A percentile compares a stretch with the other conserved stretches of the same genome.
phyloP scores from a whole-genome alignment of 2,329 filamentous ascomycete genomes.

The Elsinoe arachidis region DNA sequence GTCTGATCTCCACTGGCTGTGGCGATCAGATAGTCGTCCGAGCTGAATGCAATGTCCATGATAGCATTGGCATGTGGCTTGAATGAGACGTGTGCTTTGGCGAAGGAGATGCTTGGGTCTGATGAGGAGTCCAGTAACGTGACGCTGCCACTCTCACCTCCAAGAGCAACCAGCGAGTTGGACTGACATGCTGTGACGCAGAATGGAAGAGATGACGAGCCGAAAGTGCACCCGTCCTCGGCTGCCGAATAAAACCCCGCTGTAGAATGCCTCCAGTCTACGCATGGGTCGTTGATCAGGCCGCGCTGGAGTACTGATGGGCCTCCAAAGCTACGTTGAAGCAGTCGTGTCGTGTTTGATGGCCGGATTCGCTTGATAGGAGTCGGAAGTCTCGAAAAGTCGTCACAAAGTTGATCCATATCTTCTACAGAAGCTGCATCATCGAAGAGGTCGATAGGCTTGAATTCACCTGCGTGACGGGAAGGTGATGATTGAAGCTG shows the following conservation, averaged over 20 bases:
- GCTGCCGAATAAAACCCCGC: conserved; percentile 51
- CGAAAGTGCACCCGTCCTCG: conserved; percentile 44
- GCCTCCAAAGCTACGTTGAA: conserved; percentile 41
- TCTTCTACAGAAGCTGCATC: conserved; percentile 6
- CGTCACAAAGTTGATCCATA: conserved; percentile 31
- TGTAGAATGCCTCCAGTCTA: conserved; percentile 51
- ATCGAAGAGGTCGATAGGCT: conserved; percentile 10
- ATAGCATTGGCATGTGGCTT: conserved; percentile 61
- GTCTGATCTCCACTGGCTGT: conserved; percentile 68
- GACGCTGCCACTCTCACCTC: conserved; percentile 60
- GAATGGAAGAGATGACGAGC: conserved; percentile 51
- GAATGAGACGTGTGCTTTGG: conserved; percentile 50
- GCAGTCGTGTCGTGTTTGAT: conserved; percentile 29
- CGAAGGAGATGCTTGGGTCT: conserved; percentile 44
- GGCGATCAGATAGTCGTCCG: conserved; percentile 57
- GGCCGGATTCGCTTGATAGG: conserved; percentile 33
- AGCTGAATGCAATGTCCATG: conserved; percentile 62
- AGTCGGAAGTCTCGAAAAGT: conserved; percentile 34
- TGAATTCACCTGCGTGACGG: conserved; percentile 9
- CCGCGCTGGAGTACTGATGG: conserved; percentile 32
- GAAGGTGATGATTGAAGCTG: conserved; percentile 16
- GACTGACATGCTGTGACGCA: conserved; percentile 58
- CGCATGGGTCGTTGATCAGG: conserved; percentile 32
- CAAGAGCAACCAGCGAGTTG: conserved; percentile 59
- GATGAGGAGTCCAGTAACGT: conserved; percentile 54